Conservation (phyloP, 176 grass and related monocot species). For the Oryza meyeriana region DNA sequence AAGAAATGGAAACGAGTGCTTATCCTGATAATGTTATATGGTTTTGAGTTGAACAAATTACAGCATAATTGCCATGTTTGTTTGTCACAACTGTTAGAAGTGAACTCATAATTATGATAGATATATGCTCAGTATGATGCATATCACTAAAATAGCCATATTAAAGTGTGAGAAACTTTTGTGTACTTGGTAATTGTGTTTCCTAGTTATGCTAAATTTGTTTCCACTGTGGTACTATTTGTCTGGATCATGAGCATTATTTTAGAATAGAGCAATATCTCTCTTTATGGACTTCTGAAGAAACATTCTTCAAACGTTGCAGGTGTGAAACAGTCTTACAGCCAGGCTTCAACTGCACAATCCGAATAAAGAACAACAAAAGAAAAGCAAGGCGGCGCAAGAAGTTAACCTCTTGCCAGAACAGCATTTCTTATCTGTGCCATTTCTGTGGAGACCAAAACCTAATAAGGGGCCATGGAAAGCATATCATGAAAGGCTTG, state of each 20-base stretch:
- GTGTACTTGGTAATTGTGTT: background rate
- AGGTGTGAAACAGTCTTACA: conserved; percentile 81
- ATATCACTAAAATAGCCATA: background rate
- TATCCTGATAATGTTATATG: too few species aligned
- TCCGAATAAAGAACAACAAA: conserved; percentile 61
- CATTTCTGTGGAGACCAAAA: conserved; percentile 72
- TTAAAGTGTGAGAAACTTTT: background rate
- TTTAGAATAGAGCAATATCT: background rate
- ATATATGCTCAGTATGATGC: background rate
- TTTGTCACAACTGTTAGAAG: too few species aligned
- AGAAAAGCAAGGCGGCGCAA: conserved; percentile 44
- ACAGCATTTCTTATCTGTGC: conserved; percentile 59
- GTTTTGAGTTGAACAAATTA: too few species aligned
- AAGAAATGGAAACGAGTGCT: too few species aligned
- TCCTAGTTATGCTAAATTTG: background rate
- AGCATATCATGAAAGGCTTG: conserved; percentile 52
- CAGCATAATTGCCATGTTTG: too few species aligned
- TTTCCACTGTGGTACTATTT: conserved; percentile 1
- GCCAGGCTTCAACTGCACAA: conserved; percentile 70
- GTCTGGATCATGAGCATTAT: background rate
- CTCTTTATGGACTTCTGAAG: background rate
- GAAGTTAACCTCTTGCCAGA: conserved; percentile 48
- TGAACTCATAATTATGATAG: background rate
- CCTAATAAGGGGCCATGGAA: conserved; percentile 56
- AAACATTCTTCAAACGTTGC: conserved; percentile 35